phyloP scores from a whole-genome alignment of 768 basidiomycete species.

The Calocybe indica region DNA sequence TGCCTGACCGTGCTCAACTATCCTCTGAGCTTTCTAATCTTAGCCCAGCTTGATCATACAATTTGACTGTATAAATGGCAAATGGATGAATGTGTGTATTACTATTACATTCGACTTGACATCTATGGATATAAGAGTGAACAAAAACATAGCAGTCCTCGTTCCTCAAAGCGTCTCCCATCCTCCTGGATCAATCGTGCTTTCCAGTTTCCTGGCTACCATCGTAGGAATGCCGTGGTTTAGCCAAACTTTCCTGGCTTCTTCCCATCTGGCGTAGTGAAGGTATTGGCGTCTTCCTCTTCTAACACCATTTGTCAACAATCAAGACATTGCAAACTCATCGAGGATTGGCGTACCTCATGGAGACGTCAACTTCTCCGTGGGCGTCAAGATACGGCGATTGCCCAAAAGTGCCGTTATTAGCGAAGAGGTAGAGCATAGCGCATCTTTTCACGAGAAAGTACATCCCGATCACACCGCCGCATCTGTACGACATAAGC shows the following conservation, averaged over 20 bases:
- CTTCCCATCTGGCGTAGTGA: slow-evolving; percentile 84
- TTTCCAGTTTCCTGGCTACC: slow-evolving; percentile 85
- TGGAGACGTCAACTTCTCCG: slow-evolving; percentile 87
- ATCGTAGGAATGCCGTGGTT: slow-evolving; percentile 85
- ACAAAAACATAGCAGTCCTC: too few species aligned
- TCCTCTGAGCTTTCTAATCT: too few species aligned
- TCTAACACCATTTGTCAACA: slow-evolving; percentile 19
- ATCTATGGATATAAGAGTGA: too few species aligned
- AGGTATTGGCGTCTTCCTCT: slow-evolving; percentile 86
- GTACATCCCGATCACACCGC: slow-evolving; percentile 83
- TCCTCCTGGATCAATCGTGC: slow-evolving; percentile 84
- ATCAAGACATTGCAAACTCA: not conserved
- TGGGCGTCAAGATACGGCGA: slow-evolving; percentile 94
- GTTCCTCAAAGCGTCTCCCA: slow-evolving; percentile 74
- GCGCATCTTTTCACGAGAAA: slow-evolving; percentile 90
- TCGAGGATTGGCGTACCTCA: slow-evolving; percentile 57
- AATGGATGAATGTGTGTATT: too few species aligned
- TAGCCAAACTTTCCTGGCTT: slow-evolving; percentile 87
- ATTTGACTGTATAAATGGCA: too few species aligned
- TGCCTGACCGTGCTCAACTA: too few species aligned
- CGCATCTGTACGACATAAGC: slow-evolving; percentile 54
- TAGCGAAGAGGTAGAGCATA: slow-evolving; percentile 83
- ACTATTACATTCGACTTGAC: too few species aligned
- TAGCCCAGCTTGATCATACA: too few species aligned
- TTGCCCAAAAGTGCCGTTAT: slow-evolving; percentile 81